Conservation (phyloP, 1,284 basidiomycete genomes). For the Kwoniella shivajii region DNA sequence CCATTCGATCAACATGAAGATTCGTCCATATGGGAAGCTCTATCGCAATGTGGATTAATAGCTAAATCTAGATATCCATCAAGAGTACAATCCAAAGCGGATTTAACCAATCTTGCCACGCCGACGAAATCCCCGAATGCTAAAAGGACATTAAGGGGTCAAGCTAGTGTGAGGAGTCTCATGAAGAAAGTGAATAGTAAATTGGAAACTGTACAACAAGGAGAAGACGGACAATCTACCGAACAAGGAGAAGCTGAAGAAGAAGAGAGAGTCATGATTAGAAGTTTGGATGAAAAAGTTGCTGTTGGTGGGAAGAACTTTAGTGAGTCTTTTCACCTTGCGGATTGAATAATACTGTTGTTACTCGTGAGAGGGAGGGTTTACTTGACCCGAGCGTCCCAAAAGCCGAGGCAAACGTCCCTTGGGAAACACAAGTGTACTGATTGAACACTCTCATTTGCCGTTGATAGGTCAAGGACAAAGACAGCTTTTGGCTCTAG, state of each 20-base stretch:
- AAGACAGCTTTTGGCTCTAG: constrained; percentile 60
- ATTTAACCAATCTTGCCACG: constrained; percentile 3
- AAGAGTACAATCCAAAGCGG: constrained; percentile 21
- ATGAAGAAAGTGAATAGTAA: constrained; percentile 19
- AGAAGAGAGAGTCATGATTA: constrained; percentile 55
- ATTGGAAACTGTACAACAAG: constrained; percentile 10
- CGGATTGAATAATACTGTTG: no score
- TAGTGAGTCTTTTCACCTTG: constrained; percentile 18
- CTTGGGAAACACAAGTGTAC: neutral
- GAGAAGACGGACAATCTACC: constrained; percentile 2
- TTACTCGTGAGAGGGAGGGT: no score
- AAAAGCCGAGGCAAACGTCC: no score
- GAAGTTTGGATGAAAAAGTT: constrained; percentile 57
- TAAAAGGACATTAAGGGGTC: constrained; percentile 2
- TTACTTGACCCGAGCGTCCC: no score
- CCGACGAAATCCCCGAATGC: neutral
- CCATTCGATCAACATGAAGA: constrained; percentile 78
- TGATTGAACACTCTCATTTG: neutral
- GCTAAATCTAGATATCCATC: constrained; percentile 38
- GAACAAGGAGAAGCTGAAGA: constrained; percentile 26
- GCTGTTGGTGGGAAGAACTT: constrained; percentile 57
- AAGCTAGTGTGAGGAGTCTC: constrained; percentile 9
- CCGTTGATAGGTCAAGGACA: constrained; percentile 58
- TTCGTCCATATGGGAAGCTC: constrained; percentile 58
- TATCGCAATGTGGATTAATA: constrained; percentile 55